Evolutionary conservation across 1,139 yeast species (phyloP).

Genomic region (Hyphopichia wangnamkhiaoensis): DNA sequence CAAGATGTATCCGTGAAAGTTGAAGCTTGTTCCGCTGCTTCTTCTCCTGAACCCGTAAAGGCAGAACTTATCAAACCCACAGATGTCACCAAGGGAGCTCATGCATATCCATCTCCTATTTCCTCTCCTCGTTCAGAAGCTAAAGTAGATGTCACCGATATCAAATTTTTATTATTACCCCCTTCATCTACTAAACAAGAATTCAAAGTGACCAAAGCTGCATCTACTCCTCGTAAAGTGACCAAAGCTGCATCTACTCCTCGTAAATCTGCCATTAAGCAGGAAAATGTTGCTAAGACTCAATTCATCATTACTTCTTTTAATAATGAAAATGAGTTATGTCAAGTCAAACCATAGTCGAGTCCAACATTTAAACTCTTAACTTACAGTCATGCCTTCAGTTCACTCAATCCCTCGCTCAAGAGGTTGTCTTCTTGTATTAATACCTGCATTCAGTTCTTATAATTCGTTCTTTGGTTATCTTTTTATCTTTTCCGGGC

Average conservation of each 20-base stretch:
- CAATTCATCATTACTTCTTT: slow-evolving; percentile 28
- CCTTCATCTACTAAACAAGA: slow-evolving; percentile 4
- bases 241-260: neutral
- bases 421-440: no score
- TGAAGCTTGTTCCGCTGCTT: neutral
- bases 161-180: slow-evolving; percentile 5
- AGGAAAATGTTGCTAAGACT: neutral
- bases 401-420: no score
- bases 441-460: no score
- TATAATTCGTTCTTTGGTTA: no score
- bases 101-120: slow-evolving; percentile 22
- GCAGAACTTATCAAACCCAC: slow-evolving; percentile 7
- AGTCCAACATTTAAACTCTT: no score
- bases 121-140: slow-evolving; percentile 3
- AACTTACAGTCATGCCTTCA: no score
- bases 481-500: no score
- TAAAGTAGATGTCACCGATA: slow-evolving; percentile 3
- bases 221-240: slow-evolving; percentile 2
- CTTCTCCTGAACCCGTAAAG: slow-evolving; percentile 3
- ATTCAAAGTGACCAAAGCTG: slow-evolving; percentile 2
- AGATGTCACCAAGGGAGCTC: slow-evolving; percentile 6
- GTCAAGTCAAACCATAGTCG: slow-evolving; percentile 18
- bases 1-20: no score
- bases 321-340: slow-evolving; percentile 26
- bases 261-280: neutral